Evolutionary conservation across 257 asterid genomes (phyloP), one percentile per base, ranked within the genome.

Genomic region (Fraxinus pennsylvanica): DNA sequence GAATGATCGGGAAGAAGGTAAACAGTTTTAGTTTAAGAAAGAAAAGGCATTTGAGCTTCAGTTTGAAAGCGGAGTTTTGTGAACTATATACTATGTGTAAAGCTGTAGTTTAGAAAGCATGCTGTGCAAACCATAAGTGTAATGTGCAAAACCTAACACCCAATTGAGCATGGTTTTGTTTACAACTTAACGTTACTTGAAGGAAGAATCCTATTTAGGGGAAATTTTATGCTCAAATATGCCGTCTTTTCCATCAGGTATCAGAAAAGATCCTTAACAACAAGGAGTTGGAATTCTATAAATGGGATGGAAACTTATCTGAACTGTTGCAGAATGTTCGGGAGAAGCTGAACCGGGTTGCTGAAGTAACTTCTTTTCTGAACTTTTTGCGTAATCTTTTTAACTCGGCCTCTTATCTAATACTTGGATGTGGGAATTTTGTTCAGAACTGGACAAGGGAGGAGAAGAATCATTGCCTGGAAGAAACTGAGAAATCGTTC

Each of bases 1-100:
- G 98, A 84, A 95, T 95, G 99, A 95, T 95, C 0, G 99, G 99
- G 83, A 88, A 82, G 81, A 95, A 95, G 99, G 99, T 95, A 19
- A 77, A 72, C 14, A 13, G 29, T 71, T 5, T 30, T 68, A 54
- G 14, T 63, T 8, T 45, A 35, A 71, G 19, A 25, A 7, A 38
- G 36, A 50, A 22, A 39, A 41, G 47, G 47, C 47, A 41, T 47
- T 39, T 13, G 65, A 72, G 14, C 47, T 41, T 41, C 47, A 41
- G 47, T 41, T 17, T 72, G 61, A 21, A 61, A 61, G 32, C 29
- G 32, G 9, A 61, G 32, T 59, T 59, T 59, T 52, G 14, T 22
- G 33, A 61, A 61, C 33, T 59, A 9, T 59, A 9, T 59, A 22
- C 68, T 21, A 59, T 1, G 1, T 41, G 1, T 41, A n/a, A 59